Percentiles rank a stretch among this genome's conserved stretches.
These are phyloP conservation scores for Ganoderma sp. DNA, from an alignment of 1,284 basidiomycete genomes.

Conservation along the genomic window DNA sequence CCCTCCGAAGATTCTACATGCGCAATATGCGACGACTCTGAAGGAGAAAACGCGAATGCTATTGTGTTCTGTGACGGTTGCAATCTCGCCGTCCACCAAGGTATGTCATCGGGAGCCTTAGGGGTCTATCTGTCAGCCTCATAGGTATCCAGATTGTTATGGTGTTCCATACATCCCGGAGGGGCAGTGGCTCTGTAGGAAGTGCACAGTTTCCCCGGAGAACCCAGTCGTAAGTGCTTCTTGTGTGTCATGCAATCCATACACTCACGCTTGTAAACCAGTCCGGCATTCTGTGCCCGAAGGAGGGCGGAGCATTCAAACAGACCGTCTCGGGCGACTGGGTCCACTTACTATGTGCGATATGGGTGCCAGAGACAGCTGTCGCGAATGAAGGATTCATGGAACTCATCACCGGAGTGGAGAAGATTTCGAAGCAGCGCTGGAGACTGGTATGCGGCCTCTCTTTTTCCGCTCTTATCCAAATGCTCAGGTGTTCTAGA, in stretches of 20 bases:
- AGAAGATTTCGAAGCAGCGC: conserved; percentile 87
- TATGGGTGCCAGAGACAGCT: conserved; percentile 96
- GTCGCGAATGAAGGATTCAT: conserved; percentile 97
- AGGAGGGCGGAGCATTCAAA: conserved; percentile 98
- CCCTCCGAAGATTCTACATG: conserved; percentile 95
- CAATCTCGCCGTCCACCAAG: conserved; percentile 98
- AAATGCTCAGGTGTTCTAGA: conserved; percentile 48
- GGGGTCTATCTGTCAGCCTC: background rate
- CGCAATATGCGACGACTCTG: conserved; percentile 96
- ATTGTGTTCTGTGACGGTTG: conserved; percentile 99
- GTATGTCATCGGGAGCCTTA: conserved; percentile 44
- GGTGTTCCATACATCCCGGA: conserved; percentile 99
- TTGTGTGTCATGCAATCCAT: no score
- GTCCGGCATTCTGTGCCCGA: conserved; percentile 94
- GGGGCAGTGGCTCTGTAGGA: conserved; percentile 98
- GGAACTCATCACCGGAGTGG: conserved; percentile 95
- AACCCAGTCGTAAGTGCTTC: conserved; percentile 90
- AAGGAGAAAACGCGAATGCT: conserved; percentile 98
- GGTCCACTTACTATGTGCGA: conserved; percentile 96
- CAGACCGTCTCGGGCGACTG: conserved; percentile 94
- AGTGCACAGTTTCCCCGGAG: conserved; percentile 98
- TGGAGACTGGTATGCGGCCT: conserved; percentile 84
- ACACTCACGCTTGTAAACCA: conserved; percentile 40
- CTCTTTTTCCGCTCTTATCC: background rate
- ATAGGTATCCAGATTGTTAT: conserved; percentile 81